Evolutionary conservation across 1,284 basidiomycete species (phyloP), one percentile per base, ranked within the genome.

Genomic region (Mycena sp.): DNA sequence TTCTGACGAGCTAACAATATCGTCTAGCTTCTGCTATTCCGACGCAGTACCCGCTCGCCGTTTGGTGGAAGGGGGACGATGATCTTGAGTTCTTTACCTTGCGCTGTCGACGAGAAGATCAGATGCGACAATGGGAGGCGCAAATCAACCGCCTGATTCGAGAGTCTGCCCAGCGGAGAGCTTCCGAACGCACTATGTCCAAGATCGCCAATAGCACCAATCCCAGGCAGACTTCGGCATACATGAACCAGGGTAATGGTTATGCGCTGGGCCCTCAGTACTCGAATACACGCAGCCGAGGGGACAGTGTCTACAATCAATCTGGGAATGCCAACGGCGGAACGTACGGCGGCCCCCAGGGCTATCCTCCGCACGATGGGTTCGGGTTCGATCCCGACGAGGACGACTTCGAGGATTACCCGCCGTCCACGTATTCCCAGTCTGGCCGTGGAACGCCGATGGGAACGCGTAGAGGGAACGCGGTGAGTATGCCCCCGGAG

Each of bases 11-110:
- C 49, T 62, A 23, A 73, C 37, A 32, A 44, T 35, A 44, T 43
- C 21, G 46, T 49, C 16, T 60, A 85, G 84, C 78, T 38, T 77
- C 82, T 46, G 78, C 80, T 25, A 76, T 78, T 32, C 78, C 79
- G 35, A 77, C 79, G 17, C 81, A 85, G 62, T 89, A 90, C 71
- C 86, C 88, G 11, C 83, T 98, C 56, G 91, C 94, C 49, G 93
- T 98, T 2, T 96, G 91, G 86, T 98, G 96, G 96, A 89, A 92
- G 72, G 95, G 95, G 10, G 96, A 98, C 72, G 92, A 94, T 68
- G 93, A 95, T 69, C 79, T 93, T 50, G 98, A 99, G 75, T 96
- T 89, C 71, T 99, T 99, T 78, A 94, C 95, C 45, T 86, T 99
- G 63, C 92, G 94, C 57, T 98, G 97, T 77, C 88, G 94, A 58